Percentiles rank a stretch among this genome's conserved stretches.
These are phyloP conservation scores for Sarocladium brachiariae DNA, from an alignment of 2,329 filamentous ascomycete species.

Conservation along the genomic window DNA sequence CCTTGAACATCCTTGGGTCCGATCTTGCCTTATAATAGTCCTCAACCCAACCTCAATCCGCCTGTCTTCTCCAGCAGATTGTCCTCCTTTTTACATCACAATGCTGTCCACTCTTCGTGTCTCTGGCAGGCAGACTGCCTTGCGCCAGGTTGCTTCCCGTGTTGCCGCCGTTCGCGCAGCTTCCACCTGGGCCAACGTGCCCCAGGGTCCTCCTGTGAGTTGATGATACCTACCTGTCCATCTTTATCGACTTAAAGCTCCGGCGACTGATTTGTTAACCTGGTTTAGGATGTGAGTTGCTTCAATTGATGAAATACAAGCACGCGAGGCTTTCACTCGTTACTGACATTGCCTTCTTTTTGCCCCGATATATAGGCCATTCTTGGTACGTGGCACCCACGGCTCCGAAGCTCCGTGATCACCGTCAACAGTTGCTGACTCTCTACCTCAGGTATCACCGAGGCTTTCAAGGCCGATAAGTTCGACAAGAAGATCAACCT, in stretches of 20 bases:
- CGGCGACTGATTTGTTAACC: slow-evolving; percentile 11
- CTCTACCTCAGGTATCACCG: slow-evolving; percentile 67
- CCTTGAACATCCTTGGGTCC: not conserved
- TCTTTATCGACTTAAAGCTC: slow-evolving; percentile 1
- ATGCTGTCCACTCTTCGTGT: slow-evolving; percentile 53
- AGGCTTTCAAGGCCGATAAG: slow-evolving; percentile 96
- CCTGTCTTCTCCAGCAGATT: not conserved
- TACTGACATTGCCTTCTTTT: slow-evolving; percentile 18
- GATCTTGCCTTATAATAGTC: too few relatives aligned
- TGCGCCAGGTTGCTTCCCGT: slow-evolving; percentile 31
- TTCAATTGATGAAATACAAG: not conserved
- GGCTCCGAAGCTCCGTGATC: slow-evolving; percentile 13
- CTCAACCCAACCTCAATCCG: too few relatives aligned
- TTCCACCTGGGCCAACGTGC: slow-evolving; percentile 85
- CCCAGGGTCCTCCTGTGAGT: slow-evolving; percentile 87
- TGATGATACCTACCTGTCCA: too few relatives aligned
- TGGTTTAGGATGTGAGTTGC: slow-evolving; percentile 30
- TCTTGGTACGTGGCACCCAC: slow-evolving; percentile 50
- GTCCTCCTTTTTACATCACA: slow-evolving; percentile 19
- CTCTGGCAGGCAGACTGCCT: slow-evolving; percentile 39
- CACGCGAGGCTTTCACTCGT: slow-evolving; percentile 12
- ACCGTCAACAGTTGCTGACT: slow-evolving; percentile 20
- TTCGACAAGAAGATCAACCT: slow-evolving; percentile 97
- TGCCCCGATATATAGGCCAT: slow-evolving; percentile 54
- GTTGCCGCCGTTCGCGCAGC: slow-evolving; percentile 45